Evolutionary conservation across 768 basidiomycete genomes (phyloP), one percentile per base, ranked within the genome.

Genomic region (Candolleomyces aberdarensis): DNA sequence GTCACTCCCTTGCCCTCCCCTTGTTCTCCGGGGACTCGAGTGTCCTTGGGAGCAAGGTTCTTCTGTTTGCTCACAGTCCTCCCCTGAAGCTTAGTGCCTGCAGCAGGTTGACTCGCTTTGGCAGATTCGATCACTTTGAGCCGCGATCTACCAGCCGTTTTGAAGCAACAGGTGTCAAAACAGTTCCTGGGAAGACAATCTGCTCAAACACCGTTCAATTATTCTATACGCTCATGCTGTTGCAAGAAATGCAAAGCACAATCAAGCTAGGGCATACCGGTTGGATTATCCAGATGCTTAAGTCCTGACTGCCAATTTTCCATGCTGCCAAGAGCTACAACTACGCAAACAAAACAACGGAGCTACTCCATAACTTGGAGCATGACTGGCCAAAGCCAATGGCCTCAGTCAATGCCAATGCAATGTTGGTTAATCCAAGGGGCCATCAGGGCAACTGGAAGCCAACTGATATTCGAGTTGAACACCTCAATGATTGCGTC

Each of bases 271-370:
- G 68, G 0, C 66, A 69, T 58, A 64, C 66, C 3, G 43, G 57
- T 19, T 58, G 62, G 0, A 60, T 69, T 52, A 36, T 20, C 6
- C 59, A 61, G 7, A 64, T 67, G 59, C 49, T 69, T 26, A 69
- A 69, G 56, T 63, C 39, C n/a, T 69, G 63, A 61, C 19, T 62
- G 1, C 68, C 66, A 1, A 69, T 67, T 61, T 69, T 60, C 32
- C 62, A 65, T 60, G 64, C 64, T 2, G 61, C 50, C 48, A 66
- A 64, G 10, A 62, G 69, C 49, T 67, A 66, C 57, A 70, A 70
- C 47, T 70, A 70, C 48, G 59, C 69, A 2, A 68, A 70, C 49
- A 63, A 69, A 54, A 62, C 55, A 11, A 70, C 68, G 69, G 69
- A 70, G 41, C 59, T 70, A 1, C 57, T 70, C 1, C 67, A 70